Evolutionary conservation across 2,329 filamentous ascomycete genomes (phyloP).

Genomic region (Pezicula carpinea): DNA sequence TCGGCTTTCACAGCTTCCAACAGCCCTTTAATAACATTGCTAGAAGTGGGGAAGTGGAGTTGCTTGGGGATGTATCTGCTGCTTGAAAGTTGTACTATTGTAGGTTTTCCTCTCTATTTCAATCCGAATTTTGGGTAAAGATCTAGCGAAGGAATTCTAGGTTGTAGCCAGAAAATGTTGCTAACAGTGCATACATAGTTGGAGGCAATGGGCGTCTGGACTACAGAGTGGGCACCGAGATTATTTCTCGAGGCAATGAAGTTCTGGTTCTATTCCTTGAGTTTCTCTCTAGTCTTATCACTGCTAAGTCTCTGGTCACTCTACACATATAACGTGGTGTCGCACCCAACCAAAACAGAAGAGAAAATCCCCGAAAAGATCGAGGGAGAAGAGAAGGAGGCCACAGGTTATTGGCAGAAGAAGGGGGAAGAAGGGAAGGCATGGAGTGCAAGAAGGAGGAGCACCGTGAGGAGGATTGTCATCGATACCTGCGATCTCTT

Average conservation of each 20-base stretch:
- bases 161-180: background rate
- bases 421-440: constrained; percentile 9
- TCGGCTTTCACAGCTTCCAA: constrained; percentile 29
- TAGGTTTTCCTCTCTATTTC: constrained; percentile 35
- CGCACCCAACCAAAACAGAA: constrained; percentile 3
- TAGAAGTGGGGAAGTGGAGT: constrained; percentile 53
- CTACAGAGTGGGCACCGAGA: constrained; percentile 34
- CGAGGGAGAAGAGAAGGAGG: constrained; percentile 30
- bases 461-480: constrained; percentile 43
- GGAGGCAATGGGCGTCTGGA: constrained; percentile 47
- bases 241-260: constrained; percentile 58
- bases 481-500: constrained; percentile 58
- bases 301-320: constrained; percentile 36
- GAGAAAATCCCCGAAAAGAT: constrained; percentile 11
- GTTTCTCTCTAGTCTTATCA: constrained; percentile 42
- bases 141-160: constrained; percentile 22
- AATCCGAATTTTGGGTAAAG: constrained; percentile 16
- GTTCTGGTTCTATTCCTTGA: constrained; percentile 64
- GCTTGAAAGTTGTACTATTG: constrained; percentile 59
- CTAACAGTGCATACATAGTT: constrained; percentile 19
- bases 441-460: constrained; percentile 22
- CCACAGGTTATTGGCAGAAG: constrained; percentile 13
- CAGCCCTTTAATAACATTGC: constrained; percentile 34
- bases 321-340: background rate
- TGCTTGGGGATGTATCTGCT: constrained; percentile 64